phyloP scores from a whole-genome alignment of 2,329 filamentous ascomycete genomes.

The Drechslerella stenobrocha region DNA sequence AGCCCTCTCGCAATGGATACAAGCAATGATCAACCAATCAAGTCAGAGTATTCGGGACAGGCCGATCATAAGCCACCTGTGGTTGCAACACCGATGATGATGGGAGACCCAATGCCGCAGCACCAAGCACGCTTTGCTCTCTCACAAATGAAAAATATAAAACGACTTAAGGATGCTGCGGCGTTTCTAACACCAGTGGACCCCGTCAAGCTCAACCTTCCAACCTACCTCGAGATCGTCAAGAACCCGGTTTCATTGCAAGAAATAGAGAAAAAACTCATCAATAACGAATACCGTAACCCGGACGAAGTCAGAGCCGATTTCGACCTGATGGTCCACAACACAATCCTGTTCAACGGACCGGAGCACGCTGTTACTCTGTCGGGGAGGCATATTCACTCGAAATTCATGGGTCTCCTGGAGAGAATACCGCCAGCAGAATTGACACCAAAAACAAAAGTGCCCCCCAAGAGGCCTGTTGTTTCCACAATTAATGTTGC shows the following conservation, averaged over 20 bases:
- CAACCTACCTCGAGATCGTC: slow-evolving; percentile 72
- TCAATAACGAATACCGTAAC: slow-evolving; percentile 68
- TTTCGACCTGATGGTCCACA: slow-evolving; percentile 75
- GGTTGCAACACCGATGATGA: too few relatives aligned
- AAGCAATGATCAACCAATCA: slow-evolving; percentile 50
- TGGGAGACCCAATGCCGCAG: slow-evolving; percentile 61
- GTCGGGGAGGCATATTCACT: slow-evolving; percentile 64
- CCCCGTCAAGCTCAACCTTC: slow-evolving; percentile 72
- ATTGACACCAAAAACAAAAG: slow-evolving; percentile 64
- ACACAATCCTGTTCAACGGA: slow-evolving; percentile 82
- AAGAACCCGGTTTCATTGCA: slow-evolving; percentile 80
- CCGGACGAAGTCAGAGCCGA: slow-evolving; percentile 75
- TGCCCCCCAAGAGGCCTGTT: slow-evolving; percentile 57
- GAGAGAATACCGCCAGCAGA: slow-evolving; percentile 63
- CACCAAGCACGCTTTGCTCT: slow-evolving; percentile 67
- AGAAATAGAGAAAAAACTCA: slow-evolving; percentile 78
- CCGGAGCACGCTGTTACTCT: slow-evolving; percentile 71
- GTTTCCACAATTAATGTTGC: slow-evolving; percentile 55
- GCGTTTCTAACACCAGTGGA: slow-evolving; percentile 79
- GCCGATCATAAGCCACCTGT: slow-evolving; percentile 33
- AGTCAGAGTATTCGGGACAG: slow-evolving; percentile 51
- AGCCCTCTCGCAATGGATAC: slow-evolving; percentile 53
- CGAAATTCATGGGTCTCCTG: slow-evolving; percentile 59
- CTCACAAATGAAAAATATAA: slow-evolving; percentile 71
- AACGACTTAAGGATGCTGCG: slow-evolving; percentile 79